Conservation (phyloP, 108 stramenopile genomes). For the Bacterosira constricta region DNA sequence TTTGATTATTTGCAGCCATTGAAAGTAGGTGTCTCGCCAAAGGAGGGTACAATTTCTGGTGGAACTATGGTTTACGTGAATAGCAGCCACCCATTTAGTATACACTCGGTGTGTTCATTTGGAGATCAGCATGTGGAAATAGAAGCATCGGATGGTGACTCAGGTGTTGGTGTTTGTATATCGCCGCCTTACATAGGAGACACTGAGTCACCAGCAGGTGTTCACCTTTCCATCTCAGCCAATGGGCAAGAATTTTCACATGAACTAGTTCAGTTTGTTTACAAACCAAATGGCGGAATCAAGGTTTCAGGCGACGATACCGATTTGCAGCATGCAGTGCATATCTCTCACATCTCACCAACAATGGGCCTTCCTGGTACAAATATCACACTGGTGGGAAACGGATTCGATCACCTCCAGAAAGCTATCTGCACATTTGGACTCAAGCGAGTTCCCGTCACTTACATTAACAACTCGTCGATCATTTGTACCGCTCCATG, state of each 20-base stretch:
- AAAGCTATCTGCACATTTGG: too few species aligned
- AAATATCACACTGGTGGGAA: too few species aligned
- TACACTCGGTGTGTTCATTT: slow-evolving; percentile 17
- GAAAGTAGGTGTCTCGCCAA: slow-evolving; percentile 18
- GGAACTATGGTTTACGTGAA: slow-evolving; percentile 16
- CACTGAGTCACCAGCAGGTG: not conserved
- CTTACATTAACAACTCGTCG: too few species aligned
- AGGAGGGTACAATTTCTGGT: slow-evolving; percentile 23
- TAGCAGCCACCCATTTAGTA: slow-evolving; percentile 6
- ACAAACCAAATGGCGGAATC: slow-evolving; percentile 1
- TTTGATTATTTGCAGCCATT: slow-evolving; percentile 23
- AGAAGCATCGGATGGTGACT: not conserved
- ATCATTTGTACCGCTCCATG: too few species aligned
- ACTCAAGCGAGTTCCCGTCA: too few species aligned
- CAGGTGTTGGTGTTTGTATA: slow-evolving; percentile 1
- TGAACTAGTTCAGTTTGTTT: slow-evolving; percentile 20
- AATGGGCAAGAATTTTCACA: slow-evolving; percentile 23
- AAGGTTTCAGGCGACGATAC: too few species aligned
- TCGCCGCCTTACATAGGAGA: slow-evolving; percentile 1
- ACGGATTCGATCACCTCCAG: too few species aligned
- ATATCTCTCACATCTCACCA: too few species aligned
- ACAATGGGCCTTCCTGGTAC: too few species aligned
- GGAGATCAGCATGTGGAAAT: slow-evolving; percentile 8
- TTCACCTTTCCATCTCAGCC: slow-evolving; percentile 16
- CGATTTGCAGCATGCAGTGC: too few species aligned